These are phyloP conservation scores for Paecilomyces sp. DNA, from an alignment of 2,329 filamentous ascomycete species.

Conservation along the genomic window DNA sequence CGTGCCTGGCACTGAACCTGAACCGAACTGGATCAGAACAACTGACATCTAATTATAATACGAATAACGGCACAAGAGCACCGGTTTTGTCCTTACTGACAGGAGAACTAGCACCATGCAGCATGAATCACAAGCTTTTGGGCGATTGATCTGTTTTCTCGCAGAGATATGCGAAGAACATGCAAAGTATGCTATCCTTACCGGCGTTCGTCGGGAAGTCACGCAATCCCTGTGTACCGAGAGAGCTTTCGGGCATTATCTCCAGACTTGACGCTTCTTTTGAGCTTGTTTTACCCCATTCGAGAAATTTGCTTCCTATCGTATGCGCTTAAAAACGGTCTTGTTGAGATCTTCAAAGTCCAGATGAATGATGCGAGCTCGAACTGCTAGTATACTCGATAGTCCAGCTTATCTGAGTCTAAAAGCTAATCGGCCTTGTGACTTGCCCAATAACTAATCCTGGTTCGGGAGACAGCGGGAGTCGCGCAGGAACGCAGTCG, in stretches of 20 bases:
- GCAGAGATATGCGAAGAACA: background rate
- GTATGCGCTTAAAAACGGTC: background rate
- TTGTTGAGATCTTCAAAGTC: background rate
- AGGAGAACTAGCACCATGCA: background rate
- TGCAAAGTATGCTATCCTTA: background rate
- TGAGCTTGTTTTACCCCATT: background rate
- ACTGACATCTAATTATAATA: background rate
- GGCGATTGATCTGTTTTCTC: background rate
- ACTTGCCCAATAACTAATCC: background rate
- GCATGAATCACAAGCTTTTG: background rate
- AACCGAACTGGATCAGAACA: background rate
- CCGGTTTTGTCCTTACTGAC: background rate
- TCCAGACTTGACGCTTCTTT: background rate
- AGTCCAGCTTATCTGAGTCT: background rate
- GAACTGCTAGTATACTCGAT: background rate
- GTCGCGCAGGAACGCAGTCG: background rate
- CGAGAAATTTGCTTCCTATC: background rate
- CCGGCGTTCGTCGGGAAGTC: background rate
- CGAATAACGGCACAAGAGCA: background rate
- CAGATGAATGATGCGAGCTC: background rate
- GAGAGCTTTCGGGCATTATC: background rate
- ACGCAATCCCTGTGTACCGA: background rate
- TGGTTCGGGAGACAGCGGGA: background rate
- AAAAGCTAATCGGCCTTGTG: background rate
- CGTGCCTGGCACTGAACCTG: background rate